These are phyloP conservation scores for Penicillium sp. DNA, from an alignment of 2,329 filamentous ascomycete species.

Conservation along the genomic window DNA sequence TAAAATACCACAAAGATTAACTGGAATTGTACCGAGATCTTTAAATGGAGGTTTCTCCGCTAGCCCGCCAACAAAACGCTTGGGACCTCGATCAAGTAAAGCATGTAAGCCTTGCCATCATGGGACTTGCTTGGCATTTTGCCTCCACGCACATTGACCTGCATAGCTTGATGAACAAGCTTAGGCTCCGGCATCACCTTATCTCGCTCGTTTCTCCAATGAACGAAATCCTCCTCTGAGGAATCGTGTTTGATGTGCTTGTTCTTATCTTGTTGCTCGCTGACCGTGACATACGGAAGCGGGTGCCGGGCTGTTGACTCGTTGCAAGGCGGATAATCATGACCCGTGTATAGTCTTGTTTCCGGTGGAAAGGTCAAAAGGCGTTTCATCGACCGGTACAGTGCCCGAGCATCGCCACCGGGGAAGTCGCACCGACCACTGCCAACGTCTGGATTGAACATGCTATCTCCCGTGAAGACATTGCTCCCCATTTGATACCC, in stretches of 20 bases:
- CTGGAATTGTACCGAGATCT: not conserved
- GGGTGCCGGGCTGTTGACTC: constrained; percentile 6
- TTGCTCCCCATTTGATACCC: constrained; percentile 57
- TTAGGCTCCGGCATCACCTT: constrained; percentile 31
- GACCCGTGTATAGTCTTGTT: constrained; percentile 54
- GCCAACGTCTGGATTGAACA: constrained; percentile 56
- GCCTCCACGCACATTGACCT: constrained; percentile 44
- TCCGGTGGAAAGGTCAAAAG: constrained; percentile 47
- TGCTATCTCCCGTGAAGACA: constrained; percentile 55
- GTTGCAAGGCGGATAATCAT: constrained; percentile 50
- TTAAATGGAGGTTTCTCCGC: not conserved
- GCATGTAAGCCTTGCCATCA: constrained; percentile 15
- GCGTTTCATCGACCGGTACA: constrained; percentile 48
- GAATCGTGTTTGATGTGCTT: constrained; percentile 34
- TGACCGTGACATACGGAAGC: constrained; percentile 36
- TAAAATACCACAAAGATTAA: not conserved
- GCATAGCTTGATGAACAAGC: constrained; percentile 41
- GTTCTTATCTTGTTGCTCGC: constrained; percentile 36
- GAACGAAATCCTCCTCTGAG: constrained; percentile 35
- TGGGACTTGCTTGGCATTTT: constrained; percentile 30
- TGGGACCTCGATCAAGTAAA: constrained; percentile 16
- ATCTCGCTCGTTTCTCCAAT: constrained; percentile 35
- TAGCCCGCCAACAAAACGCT: constrained; percentile 8
- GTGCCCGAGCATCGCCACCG: constrained; percentile 45
- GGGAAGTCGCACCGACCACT: constrained; percentile 58